These are phyloP conservation scores for Rhizopus delemar DNA, from an alignment of 371 early-diverging fungal genomes.

Conservation along the genomic window DNA sequence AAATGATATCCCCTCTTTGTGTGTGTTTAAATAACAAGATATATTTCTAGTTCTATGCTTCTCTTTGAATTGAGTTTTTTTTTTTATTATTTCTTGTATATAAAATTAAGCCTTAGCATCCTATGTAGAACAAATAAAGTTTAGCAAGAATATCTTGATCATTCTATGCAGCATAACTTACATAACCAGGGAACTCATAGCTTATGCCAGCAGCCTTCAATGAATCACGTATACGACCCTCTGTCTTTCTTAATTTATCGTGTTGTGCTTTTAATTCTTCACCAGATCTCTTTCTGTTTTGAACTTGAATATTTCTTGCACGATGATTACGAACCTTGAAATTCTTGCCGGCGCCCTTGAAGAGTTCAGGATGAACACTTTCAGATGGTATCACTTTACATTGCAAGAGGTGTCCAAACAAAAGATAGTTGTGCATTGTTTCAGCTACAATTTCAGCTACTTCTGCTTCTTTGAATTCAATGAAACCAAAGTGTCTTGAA, in stretches of 20 bases:
- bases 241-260: constrained; percentile 37
- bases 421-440: constrained; percentile 94
- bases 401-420: constrained; percentile 79
- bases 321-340: constrained; percentile 61
- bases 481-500: constrained; percentile 91
- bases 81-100: too few relatives aligned
- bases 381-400: constrained; percentile 75
- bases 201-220: constrained; percentile 73
- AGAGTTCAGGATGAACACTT: constrained; percentile 72
- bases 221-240: constrained; percentile 10
- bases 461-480: constrained; percentile 78
- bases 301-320: constrained; percentile 52
- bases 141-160: too few relatives aligned
- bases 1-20: neutral
- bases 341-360: constrained; percentile 62
- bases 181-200: constrained; percentile 59
- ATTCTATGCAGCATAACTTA: neutral
- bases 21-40: neutral
- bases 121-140: too few relatives aligned
- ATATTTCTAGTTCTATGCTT: too few relatives aligned
- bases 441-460: constrained; percentile 91
- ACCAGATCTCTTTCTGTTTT: constrained; percentile 60
- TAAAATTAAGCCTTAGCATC: too few relatives aligned
- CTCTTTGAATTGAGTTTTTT: too few relatives aligned
- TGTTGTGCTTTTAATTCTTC: constrained; percentile 46